Percentiles rank a stretch among this genome's conserved stretches.
These are phyloP conservation scores for Zoysia matrella DNA, from an alignment of 202 grass and related monocot species.

Conservation along the genomic window DNA sequence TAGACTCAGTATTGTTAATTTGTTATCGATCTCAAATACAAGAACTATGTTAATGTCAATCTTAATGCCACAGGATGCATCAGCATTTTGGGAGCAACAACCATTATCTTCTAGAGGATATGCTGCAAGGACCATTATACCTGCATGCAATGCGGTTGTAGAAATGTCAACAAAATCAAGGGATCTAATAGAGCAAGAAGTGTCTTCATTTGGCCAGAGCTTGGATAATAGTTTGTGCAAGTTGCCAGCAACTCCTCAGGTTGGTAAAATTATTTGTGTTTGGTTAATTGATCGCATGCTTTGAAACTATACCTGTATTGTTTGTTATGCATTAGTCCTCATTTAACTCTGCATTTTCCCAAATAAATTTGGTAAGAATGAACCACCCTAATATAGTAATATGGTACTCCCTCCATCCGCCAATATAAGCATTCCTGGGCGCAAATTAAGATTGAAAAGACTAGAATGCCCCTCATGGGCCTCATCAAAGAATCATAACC, in stretches of 20 bases:
- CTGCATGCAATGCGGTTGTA: constrained; percentile 77
- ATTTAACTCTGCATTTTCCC: constrained; percentile 1
- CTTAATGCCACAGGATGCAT: constrained; percentile 73
- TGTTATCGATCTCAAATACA: neutral
- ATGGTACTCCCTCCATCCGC: too few relatives aligned
- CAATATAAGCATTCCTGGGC: too few relatives aligned
- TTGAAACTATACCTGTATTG: constrained; percentile 12
- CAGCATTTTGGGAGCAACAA: constrained; percentile 98
- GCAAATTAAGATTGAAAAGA: too few relatives aligned
- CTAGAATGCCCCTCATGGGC: too few relatives aligned
- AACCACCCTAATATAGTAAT: too few relatives aligned
- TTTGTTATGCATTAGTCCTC: constrained; percentile 4
- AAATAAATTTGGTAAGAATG: constrained; percentile 42
- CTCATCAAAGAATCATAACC: too few relatives aligned
- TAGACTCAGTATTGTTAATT: constrained; percentile 8
- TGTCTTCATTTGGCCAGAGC: constrained; percentile 81
- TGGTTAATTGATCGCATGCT: constrained; percentile 17
- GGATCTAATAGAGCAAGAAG: constrained; percentile 88
- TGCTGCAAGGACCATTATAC: constrained; percentile 82
- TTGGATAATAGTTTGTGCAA: constrained; percentile 92
- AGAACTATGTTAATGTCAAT: constrained; percentile 18
- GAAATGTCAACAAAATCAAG: constrained; percentile 88
- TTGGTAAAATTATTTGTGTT: constrained; percentile 46
- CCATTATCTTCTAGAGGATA: constrained; percentile 86
- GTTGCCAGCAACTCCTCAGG: constrained; percentile 90